These are phyloP conservation scores for Tremella mesenterica DNA, from an alignment of 768 basidiomycete species.

Conservation along the genomic window DNA sequence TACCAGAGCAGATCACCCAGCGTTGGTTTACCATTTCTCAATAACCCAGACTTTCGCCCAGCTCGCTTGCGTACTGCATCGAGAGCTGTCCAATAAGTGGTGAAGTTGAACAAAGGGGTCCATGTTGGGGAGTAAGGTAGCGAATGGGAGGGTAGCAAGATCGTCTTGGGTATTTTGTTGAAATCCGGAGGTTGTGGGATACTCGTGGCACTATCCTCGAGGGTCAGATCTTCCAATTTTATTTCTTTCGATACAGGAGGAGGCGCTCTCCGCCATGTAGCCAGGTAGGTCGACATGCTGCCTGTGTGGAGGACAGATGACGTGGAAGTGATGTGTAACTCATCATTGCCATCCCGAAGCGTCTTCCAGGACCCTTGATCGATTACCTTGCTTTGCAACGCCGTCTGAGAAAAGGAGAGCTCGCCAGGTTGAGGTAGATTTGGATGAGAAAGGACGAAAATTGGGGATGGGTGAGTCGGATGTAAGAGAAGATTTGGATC, in stretches of 20 bases:
- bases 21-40: conserved; percentile 10
- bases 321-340: conserved; percentile 27
- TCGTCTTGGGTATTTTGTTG: conserved; percentile 26
- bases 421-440: conserved; percentile 40
- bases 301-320: neutral
- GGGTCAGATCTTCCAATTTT: conserved; percentile 1
- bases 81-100: conserved; percentile 55
- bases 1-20: conserved; percentile 75
- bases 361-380: conserved; percentile 16
- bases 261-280: conserved; percentile 8
- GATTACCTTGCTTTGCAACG: conserved; percentile 29
- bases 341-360: conserved; percentile 63
- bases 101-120: conserved; percentile 67
- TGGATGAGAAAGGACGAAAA: conserved; percentile 53
- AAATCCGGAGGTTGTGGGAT: conserved; percentile 51
- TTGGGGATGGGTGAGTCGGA: conserved; percentile 52
- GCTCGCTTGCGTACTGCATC: conserved; percentile 19
- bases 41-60: conserved; percentile 17
- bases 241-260: conserved; percentile 5
- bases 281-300: conserved; percentile 10
- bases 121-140: conserved; percentile 42
- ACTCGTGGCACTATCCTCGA: conserved; percentile 31
- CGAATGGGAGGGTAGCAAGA: conserved; percentile 28
- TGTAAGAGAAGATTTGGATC: conserved; percentile 29
- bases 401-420: conserved; percentile 43